A percentile compares a stretch with the other conserved stretches of the same genome.
Evolutionary conservation across 2,329 filamentous ascomycete genomes (phyloP).

Genomic region (Phyllosticta citriasiana): DNA sequence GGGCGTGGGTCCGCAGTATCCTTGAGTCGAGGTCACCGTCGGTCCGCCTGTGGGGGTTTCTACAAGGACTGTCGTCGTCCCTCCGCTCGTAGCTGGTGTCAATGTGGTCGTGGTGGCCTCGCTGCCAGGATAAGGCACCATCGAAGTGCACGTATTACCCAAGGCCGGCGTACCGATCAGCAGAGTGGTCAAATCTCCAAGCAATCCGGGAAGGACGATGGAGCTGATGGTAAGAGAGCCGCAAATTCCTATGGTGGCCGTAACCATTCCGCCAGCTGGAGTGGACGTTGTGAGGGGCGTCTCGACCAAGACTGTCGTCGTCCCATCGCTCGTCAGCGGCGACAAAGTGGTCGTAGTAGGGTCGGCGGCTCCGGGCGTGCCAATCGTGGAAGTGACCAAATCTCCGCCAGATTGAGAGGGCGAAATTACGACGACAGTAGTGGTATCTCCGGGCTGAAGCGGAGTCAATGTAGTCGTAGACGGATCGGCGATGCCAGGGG

Average conservation of each 20-base stretch:
- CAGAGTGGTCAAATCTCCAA: neutral
- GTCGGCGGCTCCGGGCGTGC: neutral
- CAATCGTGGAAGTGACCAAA: neutral
- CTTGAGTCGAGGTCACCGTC: neutral
- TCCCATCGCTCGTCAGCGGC: neutral
- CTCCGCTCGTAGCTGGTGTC: neutral
- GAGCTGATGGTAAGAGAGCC: neutral
- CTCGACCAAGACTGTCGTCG: neutral
- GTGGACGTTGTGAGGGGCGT: neutral
- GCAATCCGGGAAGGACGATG: neutral
- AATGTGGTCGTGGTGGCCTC: neutral
- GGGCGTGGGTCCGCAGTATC: neutral
- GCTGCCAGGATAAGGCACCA: neutral
- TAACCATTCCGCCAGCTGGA: neutral
- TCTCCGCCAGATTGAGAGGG: neutral
- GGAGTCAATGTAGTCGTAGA: neutral
- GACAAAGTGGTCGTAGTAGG: neutral
- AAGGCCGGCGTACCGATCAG: neutral
- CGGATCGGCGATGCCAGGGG: neutral
- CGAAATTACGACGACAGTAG: neutral
- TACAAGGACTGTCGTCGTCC: neutral
- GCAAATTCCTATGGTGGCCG: neutral
- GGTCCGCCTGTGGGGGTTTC: neutral
- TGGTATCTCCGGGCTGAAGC: neutral
- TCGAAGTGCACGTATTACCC: neutral